phyloP scores from a whole-genome alignment of 768 basidiomycete genomes.

The Tephrocybe sp. region DNA sequence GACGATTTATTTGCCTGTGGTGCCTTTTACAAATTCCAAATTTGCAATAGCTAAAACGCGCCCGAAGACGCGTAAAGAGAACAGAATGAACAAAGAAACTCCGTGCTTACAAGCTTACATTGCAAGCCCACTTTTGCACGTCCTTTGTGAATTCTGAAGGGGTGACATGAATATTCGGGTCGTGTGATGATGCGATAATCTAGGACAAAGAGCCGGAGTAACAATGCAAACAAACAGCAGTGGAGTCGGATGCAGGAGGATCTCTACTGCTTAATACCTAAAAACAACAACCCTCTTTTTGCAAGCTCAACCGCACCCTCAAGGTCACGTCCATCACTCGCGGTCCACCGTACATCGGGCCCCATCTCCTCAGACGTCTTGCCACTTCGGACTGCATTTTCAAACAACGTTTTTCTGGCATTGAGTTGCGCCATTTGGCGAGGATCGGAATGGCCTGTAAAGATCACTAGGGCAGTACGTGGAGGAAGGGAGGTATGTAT shows the following conservation, averaged over 20 bases:
- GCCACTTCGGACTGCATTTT: slow-evolving; percentile 55
- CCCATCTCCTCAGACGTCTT: slow-evolving; percentile 55
- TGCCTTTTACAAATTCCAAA: no score
- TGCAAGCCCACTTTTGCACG: no score
- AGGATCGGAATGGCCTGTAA: slow-evolving; percentile 89
- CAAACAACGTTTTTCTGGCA: slow-evolving; percentile 69
- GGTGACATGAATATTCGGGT: no score
- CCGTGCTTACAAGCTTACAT: no score
- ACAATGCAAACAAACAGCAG: no score
- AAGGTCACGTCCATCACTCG: slow-evolving; percentile 70
- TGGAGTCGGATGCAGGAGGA: not conserved
- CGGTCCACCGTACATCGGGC: slow-evolving; percentile 67
- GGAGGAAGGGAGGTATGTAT: slow-evolving; percentile 72
- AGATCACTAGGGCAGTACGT: slow-evolving; percentile 78
- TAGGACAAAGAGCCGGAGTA: no score
- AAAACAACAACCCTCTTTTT: slow-evolving; percentile 80
- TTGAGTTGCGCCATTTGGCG: slow-evolving; percentile 73
- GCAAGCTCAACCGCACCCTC: slow-evolving; percentile 79
- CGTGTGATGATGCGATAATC: no score
- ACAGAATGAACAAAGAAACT: no score
- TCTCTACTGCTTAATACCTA: slow-evolving; percentile 51
- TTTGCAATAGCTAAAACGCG: no score
- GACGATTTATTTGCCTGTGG: no score
- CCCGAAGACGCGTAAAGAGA: no score
- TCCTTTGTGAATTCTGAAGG: no score